These are phyloP conservation scores for Daedaleopsis sinensis DNA, from an alignment of 768 basidiomycete species.

Conservation along the genomic window DNA sequence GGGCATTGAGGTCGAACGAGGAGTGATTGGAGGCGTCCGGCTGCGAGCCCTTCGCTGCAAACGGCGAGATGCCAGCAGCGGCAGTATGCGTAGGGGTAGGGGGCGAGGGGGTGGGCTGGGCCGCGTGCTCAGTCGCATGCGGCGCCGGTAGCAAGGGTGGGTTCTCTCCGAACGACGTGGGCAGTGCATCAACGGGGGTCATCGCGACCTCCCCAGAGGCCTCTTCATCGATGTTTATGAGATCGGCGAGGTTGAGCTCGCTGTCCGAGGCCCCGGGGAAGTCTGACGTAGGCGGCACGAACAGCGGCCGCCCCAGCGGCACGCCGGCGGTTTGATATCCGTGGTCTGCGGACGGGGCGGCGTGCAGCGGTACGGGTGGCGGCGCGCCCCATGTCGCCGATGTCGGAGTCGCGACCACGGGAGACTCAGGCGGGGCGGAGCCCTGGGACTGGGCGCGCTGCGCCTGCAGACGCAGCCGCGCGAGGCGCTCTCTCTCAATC, in stretches of 20 bases:
- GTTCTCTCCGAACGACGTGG: conserved; percentile 16
- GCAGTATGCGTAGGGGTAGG: neutral
- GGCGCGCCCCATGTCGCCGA: conserved; percentile 61
- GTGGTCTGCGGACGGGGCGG: conserved; percentile 10
- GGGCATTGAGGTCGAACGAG: conserved; percentile 72
- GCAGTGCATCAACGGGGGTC: conserved; percentile 18
- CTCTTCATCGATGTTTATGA: conserved; percentile 80
- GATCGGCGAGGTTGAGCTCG: conserved; percentile 72
- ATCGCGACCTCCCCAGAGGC: conserved; percentile 39
- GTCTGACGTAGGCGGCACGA: conserved; percentile 45
- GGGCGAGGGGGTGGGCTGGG: neutral
- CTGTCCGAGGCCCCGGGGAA: conserved; percentile 45
- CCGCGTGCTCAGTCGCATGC: neutral
- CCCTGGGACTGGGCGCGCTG: conserved; percentile 49
- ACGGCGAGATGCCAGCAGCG: conserved; percentile 36
- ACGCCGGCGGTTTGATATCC: conserved; percentile 27
- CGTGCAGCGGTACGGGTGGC: conserved; percentile 57
- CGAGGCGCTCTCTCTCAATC: conserved; percentile 69
- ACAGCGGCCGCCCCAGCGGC: conserved; percentile 34
- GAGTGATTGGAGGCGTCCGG: conserved; percentile 47
- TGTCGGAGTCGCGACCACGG: conserved; percentile 40
- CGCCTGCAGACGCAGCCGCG: conserved; percentile 49
- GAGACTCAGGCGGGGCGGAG: conserved; percentile 77
- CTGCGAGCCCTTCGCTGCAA: conserved; percentile 37
- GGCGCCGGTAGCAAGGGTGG: conserved; percentile 1